Conservation (phyloP, 1,284 basidiomycete genomes). For the Puccinia coronata region DNA sequence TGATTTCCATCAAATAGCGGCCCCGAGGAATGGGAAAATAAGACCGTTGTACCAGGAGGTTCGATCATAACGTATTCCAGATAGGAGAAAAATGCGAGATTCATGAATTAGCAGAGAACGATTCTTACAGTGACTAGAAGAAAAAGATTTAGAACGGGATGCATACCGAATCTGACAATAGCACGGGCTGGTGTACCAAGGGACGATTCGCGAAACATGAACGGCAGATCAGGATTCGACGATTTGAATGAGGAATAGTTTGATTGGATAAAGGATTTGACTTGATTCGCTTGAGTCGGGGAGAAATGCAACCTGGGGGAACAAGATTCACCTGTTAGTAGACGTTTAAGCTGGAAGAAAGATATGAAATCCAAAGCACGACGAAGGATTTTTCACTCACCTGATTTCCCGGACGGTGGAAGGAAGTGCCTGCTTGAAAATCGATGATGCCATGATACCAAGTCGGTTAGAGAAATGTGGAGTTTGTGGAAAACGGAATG, state of each 20-base stretch:
- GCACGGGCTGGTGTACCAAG: conserved; percentile 25
- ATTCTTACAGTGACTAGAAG: too few relatives aligned
- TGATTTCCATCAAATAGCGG: not conserved
- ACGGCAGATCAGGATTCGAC: conserved; percentile 16
- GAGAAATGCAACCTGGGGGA: conserved; percentile 18
- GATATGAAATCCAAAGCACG: not conserved
- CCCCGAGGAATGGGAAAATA: not conserved
- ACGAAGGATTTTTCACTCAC: too few relatives aligned
- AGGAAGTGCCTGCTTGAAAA: conserved; percentile 13
- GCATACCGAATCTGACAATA: conserved; percentile 26
- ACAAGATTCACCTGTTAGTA: not conserved
- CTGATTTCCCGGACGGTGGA: conserved; percentile 25
- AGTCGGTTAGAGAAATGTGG: not conserved
- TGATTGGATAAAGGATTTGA: conserved; percentile 22
- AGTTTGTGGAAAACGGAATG: not conserved
- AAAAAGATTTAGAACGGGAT: not conserved
- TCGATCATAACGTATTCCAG: not conserved
- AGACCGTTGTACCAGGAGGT: not conserved
- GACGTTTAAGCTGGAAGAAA: not conserved
- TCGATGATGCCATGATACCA: conserved; percentile 15
- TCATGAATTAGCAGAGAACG: not conserved
- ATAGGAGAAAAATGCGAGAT: not conserved
- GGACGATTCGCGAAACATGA: conserved; percentile 28
- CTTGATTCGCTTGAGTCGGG: not conserved
- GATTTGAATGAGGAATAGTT: conserved; percentile 26